phyloP scores from a whole-genome alignment of 306 rosid genomes.

The Fagus crenata region DNA sequence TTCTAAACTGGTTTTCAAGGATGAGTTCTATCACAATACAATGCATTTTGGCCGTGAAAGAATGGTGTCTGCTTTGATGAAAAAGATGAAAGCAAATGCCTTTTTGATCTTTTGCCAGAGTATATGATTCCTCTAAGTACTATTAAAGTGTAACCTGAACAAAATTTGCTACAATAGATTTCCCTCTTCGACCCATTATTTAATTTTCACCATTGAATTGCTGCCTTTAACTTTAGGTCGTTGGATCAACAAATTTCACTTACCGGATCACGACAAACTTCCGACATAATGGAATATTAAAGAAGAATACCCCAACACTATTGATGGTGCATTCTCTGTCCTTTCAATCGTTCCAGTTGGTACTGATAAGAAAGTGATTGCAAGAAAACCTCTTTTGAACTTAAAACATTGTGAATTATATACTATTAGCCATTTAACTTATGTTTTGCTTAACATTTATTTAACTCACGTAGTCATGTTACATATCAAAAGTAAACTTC shows the following conservation, averaged over 20 bases:
- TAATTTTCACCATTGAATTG: too few relatives aligned
- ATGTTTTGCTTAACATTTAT: too few relatives aligned
- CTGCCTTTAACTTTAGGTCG: background rate
- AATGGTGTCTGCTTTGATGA: background rate
- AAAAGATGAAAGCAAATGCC: background rate
- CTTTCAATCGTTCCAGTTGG: background rate
- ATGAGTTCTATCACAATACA: too few relatives aligned
- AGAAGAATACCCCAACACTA: background rate
- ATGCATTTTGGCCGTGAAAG: background rate
- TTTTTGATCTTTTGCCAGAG: conserved; percentile 1
- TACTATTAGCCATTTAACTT: too few relatives aligned
- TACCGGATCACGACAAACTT: background rate
- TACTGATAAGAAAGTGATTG: background rate
- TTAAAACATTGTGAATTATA: background rate
- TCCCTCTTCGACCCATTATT: background rate
- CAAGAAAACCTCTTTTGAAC: background rate
- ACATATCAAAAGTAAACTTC: too few relatives aligned
- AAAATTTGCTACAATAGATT: background rate
- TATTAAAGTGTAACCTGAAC: background rate
- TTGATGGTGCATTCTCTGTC: background rate
- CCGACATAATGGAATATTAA: background rate
- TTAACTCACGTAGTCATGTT: too few relatives aligned
- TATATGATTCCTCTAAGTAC: conserved; percentile 17
- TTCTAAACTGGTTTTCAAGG: too few relatives aligned
- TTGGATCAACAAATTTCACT: background rate